Base-by-base conservation (phyloP, 345 rosid genomes). In the Bruguiera sexangula region DNA sequence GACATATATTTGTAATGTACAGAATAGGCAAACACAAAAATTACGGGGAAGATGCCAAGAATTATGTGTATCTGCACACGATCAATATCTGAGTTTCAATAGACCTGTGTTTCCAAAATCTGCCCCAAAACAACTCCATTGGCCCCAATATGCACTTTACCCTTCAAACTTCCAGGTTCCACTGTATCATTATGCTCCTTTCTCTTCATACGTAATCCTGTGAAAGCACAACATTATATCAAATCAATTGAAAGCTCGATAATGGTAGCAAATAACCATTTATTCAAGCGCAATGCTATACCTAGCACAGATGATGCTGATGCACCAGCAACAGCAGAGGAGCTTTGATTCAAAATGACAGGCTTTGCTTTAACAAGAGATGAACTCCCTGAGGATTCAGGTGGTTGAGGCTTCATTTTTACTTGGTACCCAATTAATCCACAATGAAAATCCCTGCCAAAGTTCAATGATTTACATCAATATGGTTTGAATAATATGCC, bases 371-470 rank as follows among this genome's bases (percentile, higher is more conserved):
- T 48, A 72, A 43, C 62, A 55, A 65, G 72, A 66, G 80, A 30
- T 63, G 71, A 75, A 63, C 65, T 78, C 51, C 50, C 18, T 27
- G 77, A 69, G 43, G 78, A 51, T 54, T 64, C 73, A 16, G 70
- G 22, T 48, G 53, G 68, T 69, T 75, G 83, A 80, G 73, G 67
- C 83, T 76, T 94, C 76, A 71, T 91, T 15, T 1, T 66, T 46
- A 64, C 80, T 56, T 69, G 87, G 83, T 94, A 91, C n/a, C 98
- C 98, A 75, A 94, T 83, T 75, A 89, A 78, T 69, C 76, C 86
- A 75, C 90, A 91, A 84, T 88, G 90, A 78, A 75, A 82, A 66
- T 80, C 81, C 99, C 99, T 95, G 78, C 75, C 36, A 81, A 73
- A 82, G 37, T 60, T 58, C 36, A 69, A 43, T 20, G 57, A 62